Evolutionary conservation across 805 yeast genomes (phyloP), one percentile per base, ranked within the genome.

Genomic region (Candida sakaeoensis): DNA sequence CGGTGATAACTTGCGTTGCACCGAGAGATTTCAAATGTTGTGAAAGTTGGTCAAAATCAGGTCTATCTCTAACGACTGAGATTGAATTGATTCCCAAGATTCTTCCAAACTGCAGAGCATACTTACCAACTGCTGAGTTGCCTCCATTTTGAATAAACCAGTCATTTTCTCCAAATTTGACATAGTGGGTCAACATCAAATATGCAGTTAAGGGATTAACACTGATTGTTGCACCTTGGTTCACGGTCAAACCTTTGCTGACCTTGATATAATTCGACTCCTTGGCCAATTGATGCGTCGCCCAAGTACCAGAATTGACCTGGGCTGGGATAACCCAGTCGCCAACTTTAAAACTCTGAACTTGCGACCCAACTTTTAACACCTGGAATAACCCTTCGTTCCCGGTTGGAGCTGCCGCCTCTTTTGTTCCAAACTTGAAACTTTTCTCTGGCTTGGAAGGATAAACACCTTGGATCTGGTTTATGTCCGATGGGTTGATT

Each of bases 91-190:
- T 62, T 1, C 95, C 96, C 58, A 83, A 71, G 21, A 80, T 68
- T 48, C 78, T 77, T 22, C 86, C 96, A 39, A 93, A 77, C 62
- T 93, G 99, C 36, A 88, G 74, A 6, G 95, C 98, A 51, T 85
- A 81, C 50, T 88, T 80, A 5, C 96, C 96, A 8, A 93, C 99
- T 21, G 93, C 95, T 6, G 96, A 87, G 49, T 88, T 93, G 25
- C 96, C 98, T 23, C 96, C 99, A 54, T 91, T 93, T 65, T 93
- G 98, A 46, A 93, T 80, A 47, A 93, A 77, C 95, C 96, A 93
- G 59, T 90, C 90, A 41, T 60, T 60, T 14, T 87, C 87, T 43
- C 68, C 60, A 53, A 84, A 63, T 40, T 77, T 70, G 38, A 65
- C 77, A 58, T 78, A 85, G 60, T 82, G 75, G 13, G 83, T 79